Evolutionary conservation across 2,329 filamentous ascomycete species (phyloP), one percentile per base, ranked within the genome.

Genomic region (Blastomyces emzantsi): DNA sequence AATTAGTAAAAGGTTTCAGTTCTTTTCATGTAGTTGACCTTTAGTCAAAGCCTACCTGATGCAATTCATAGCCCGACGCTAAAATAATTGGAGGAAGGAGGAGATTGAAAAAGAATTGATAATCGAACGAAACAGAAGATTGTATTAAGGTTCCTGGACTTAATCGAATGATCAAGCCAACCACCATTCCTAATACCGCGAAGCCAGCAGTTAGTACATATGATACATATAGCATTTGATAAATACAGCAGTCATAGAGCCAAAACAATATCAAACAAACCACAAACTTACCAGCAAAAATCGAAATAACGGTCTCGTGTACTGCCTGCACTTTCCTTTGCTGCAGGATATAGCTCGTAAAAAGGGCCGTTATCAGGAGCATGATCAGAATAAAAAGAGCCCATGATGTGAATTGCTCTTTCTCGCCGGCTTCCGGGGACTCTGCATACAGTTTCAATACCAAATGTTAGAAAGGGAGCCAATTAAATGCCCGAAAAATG

Each of bases 41-140:
- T 7, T 19, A 28, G 36, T 30, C n/a, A 25, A 52, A 52, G 64
- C 78, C 64, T 63, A 83, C 81, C 75, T 99, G 94, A 76, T 99
- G 94, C 66, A 99, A 78, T 77, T 99, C 94, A 78, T 97, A 99
- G 62, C 94, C 94, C 19, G 93, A 97, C 19, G 92, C 93, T 36
- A 99, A 83, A 74, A 99, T 99, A 74, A 99, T 99, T 63, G 94
- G 94, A 47, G 94, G 94, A n/a, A 99, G 89, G 15, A 99, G 85
- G 56, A 99, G 85, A 77, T 99, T 99, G 83, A 99, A 99, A 82
- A 99, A 99, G 81, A 97, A 96, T 74, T 97, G 92, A 75, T 97
- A 97, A 80, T 97, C 90, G 81, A 99, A 99, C 77, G 89, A 96
- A 73, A 99, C 92, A 67, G 90, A 87, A 73, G 90, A 90, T 75